Conservation (phyloP, 768 basidiomycete species). For the Hygrocybe punicea region DNA sequence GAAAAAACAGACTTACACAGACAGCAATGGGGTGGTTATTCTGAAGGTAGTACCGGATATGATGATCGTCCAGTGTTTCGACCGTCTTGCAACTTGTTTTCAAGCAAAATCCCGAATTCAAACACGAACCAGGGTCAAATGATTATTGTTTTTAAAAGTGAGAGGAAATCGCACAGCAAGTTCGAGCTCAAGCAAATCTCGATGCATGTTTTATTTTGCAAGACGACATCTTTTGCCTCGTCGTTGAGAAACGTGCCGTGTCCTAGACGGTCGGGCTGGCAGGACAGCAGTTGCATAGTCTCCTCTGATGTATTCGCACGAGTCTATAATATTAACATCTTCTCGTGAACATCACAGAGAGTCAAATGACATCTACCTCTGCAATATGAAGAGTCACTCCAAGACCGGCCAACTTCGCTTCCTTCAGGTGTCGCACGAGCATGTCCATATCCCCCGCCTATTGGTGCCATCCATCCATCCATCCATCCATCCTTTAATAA, state of each 20-base stretch:
- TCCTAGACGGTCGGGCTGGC: slow-evolving; percentile 64
- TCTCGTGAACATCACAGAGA: not conserved
- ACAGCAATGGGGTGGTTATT: slow-evolving; percentile 68
- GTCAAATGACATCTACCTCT: slow-evolving; percentile 51
- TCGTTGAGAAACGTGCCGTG: slow-evolving; percentile 79
- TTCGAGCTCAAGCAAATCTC: slow-evolving; percentile 85
- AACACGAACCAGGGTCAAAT: too few species aligned
- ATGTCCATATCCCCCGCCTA: slow-evolving; percentile 52
- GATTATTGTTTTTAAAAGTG: too few species aligned
- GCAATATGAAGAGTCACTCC: slow-evolving; percentile 81
- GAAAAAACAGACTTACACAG: slow-evolving; percentile 67
- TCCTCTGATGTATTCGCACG: slow-evolving; percentile 51
- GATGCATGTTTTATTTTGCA: slow-evolving; percentile 53
- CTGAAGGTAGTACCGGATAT: slow-evolving; percentile 63
- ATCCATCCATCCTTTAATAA: not conserved
- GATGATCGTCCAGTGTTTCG: slow-evolving; percentile 60
- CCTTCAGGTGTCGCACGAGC: slow-evolving; percentile 48
- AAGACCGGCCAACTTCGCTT: slow-evolving; percentile 58
- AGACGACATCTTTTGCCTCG: slow-evolving; percentile 54
- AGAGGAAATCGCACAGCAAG: slow-evolving; percentile 50
- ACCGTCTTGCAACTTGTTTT: slow-evolving; percentile 65
- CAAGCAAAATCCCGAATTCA: too few species aligned
- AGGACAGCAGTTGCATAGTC: slow-evolving; percentile 57
- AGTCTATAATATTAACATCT: slow-evolving; percentile 4
- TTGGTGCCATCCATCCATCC: not conserved